phyloP scores from a whole-genome alignment of 140 eudicot species.

The Anethum foeniculum region DNA sequence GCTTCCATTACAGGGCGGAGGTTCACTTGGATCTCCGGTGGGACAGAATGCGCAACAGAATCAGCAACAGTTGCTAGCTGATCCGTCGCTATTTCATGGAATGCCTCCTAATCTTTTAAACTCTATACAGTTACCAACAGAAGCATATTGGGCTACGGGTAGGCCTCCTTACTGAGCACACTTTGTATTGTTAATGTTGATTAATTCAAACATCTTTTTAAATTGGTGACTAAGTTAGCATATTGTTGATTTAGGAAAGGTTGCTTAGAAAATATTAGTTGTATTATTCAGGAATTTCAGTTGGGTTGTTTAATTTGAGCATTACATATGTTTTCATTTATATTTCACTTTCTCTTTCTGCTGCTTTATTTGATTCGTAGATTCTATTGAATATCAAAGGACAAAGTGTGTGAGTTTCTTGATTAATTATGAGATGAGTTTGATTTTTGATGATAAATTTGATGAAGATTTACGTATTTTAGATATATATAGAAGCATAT shows the following conservation, averaged over 20 bases:
- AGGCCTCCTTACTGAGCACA: conserved; percentile 38
- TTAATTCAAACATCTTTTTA: neutral
- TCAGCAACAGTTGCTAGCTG: conserved; percentile 24
- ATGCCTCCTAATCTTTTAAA: conserved; percentile 55
- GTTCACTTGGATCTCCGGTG: conserved; percentile 51
- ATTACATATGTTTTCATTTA: neutral
- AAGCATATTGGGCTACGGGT: conserved; percentile 56
- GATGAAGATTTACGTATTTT: neutral
- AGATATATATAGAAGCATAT: too few relatives aligned
- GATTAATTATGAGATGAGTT: neutral
- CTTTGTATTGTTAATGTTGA: neutral
- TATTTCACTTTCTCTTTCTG: neutral
- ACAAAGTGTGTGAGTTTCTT: neutral
- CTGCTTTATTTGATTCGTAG: neutral
- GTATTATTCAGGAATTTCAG: neutral
- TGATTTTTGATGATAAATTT: neutral
- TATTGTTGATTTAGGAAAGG: neutral
- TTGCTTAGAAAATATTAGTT: neutral
- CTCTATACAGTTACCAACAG: conserved; percentile 53
- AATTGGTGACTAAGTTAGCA: neutral
- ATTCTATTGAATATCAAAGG: neutral
- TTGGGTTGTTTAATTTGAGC: neutral
- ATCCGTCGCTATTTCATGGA: conserved; percentile 62
- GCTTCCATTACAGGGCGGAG: conserved; percentile 30
- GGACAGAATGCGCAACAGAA: conserved; percentile 24